Evolutionary conservation across 257 asterid genomes (phyloP).

Genomic region (Salvia splendens): DNA sequence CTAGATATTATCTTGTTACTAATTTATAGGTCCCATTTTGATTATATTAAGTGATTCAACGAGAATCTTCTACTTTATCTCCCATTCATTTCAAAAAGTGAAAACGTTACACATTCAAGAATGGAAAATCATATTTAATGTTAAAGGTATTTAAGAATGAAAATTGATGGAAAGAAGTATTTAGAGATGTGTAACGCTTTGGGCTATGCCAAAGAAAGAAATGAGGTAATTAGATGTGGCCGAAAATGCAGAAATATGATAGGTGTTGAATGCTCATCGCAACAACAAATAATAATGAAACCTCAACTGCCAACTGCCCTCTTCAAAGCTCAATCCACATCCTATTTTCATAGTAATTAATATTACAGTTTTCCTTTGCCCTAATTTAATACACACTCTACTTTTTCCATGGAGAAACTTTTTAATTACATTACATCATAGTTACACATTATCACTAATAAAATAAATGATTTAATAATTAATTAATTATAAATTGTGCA

Average conservation of each 20-base stretch:
- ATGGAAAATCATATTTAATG: not conserved
- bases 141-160: too few relatives aligned
- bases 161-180: not conserved
- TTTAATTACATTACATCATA: too few relatives aligned
- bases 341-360: not conserved
- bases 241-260: slow-evolving; percentile 33
- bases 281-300: slow-evolving; percentile 24
- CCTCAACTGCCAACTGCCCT: slow-evolving; percentile 44
- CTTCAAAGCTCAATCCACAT: slow-evolving; percentile 29
- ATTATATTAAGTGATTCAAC: not conserved
- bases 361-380: not conserved
- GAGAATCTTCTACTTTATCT: slow-evolving; percentile 8
- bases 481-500: not conserved
- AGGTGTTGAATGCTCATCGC: slow-evolving; percentile 23
- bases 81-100: not conserved
- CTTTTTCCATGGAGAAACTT: too few relatives aligned
- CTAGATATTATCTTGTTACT: not conserved
- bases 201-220: not conserved
- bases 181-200: not conserved
- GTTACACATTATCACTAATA: too few relatives aligned
- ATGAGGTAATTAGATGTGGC: slow-evolving; percentile 34
- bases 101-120: not conserved
- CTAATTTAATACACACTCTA: not conserved
- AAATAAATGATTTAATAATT: too few relatives aligned
- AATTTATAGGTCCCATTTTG: not conserved